Base-by-base conservation (phyloP, 768 basidiomycete species). In the Amanita pallidorosea region DNA sequence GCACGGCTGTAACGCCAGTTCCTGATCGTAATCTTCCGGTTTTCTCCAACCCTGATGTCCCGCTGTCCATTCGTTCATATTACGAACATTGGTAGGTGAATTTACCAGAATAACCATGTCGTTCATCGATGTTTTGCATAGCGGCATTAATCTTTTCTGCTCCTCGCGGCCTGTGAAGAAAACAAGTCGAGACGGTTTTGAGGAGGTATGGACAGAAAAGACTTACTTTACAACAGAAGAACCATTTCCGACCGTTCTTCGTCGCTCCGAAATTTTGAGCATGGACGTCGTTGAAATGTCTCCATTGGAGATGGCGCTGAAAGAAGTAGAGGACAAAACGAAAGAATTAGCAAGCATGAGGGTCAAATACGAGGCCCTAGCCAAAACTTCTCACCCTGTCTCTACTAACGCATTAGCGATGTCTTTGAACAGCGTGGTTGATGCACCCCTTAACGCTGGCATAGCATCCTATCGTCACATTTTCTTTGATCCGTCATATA, bases 121-220 rank as follows among this genome's bases (percentile, higher is more conserved):
- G 22, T 18, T 44, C 8, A 23, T 49, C 22, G 52, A 29, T n/a
- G 6, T 38, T n/a, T 36, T 35, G 17, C 42, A 47, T 3, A 93
- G 94, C 62, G 85, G 83, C 22, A 80, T 95, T 65, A 86, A 85
- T 55, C 58, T 82, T 4, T 98, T 97, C 68, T 87, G 85, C 49
- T 85, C 79, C 47, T 79, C 78, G 1, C 76, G 88, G 5, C 81
- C 83, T 29, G 67, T 86, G 40, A 75, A 77, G 50, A 88, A 83
- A 61, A 61, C 70, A 7, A 76, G 73, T 47, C 72, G 77, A 23
- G 82, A 88, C 56, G 81, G 81, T 7, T 70, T 67, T 25, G 84
- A 88, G 61, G 86, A 89, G 62, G 64, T 76, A 1, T 96, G 92
- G 92, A 67, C 84, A 0, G 93, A 96, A 63, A 97, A 95, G 70